phyloP scores from a whole-genome alignment of 805 yeast genomes.

The Wickerhamomyces rabaulensis region DNA sequence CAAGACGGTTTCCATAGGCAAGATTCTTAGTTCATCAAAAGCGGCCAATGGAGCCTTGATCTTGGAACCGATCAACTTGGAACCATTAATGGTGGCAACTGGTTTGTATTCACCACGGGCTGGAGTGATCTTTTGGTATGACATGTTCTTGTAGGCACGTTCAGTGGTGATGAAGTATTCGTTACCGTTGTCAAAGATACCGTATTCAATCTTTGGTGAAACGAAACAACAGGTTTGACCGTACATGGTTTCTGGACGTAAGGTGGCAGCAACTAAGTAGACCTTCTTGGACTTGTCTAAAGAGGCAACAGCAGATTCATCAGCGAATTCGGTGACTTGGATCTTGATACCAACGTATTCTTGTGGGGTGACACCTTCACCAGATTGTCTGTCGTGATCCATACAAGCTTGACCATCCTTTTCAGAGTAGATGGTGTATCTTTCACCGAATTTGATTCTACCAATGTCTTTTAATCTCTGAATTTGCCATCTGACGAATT shows the following conservation, averaged over 20 bases:
- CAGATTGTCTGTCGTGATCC: constrained; percentile 97
- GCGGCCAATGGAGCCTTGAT: constrained; percentile 80
- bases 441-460: constrained; percentile 95
- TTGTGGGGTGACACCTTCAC: constrained; percentile 96
- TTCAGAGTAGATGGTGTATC: constrained; percentile 95
- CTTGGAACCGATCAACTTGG: constrained; percentile 75
- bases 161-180: constrained; percentile 81
- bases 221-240: constrained; percentile 98
- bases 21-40: constrained; percentile 64
- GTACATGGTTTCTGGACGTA: constrained; percentile 98
- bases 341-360: constrained; percentile 95
- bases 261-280: constrained; percentile 89
- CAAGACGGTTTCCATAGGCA: constrained; percentile 97
- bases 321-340: constrained; percentile 52
- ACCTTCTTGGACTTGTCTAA: constrained; percentile 55
- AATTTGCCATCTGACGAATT: constrained; percentile 96
- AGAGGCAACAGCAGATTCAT: constrained; percentile 34
- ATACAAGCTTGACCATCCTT: constrained; percentile 99
- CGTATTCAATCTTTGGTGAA: constrained; percentile 89
- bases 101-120: constrained; percentile 73
- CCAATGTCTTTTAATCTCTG: constrained; percentile 77
- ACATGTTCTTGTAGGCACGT: constrained; percentile 97
- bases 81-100: constrained; percentile 58
- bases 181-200: constrained; percentile 80
- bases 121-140: constrained; percentile 90